Base-by-base conservation (phyloP, 306 rosid species). In the Carpinus fangiana region DNA sequence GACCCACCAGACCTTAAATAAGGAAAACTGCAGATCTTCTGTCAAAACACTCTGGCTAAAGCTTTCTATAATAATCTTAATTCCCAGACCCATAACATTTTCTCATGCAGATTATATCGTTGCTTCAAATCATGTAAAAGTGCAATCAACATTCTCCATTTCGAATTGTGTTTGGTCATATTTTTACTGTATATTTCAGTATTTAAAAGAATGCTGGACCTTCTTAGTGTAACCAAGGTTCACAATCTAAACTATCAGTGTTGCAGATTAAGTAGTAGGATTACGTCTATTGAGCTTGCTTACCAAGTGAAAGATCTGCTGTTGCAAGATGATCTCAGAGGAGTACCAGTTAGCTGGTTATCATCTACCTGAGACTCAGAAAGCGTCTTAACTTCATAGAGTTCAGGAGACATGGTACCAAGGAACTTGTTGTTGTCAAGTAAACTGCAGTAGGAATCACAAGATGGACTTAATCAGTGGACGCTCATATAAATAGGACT, bases 391-490 rank as follows among this genome's bases (percentile, higher is more conserved):
- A 82, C 83, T 51, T 87, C 79, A 53, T 85, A 54, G 64, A 74
- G 76, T 55, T 88, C 88, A 13, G 89, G 82, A 68, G 89, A 67
- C 18, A 82, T 55, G 82, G 47, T 73, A 43, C 57, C 56, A 12
- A 90, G 88, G 83, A 87, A 60, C 53, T 83, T 79, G 74, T 92
- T 92, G 70, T 88, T 84, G 82, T 90, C 97, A 66, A 92, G 87
- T 79, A 92, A 86, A 74, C 97, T 92, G 83, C 81, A 55, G 66
- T 7, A 79, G 54, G 71, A 76, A 60, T 76, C 67, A 51, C 6
- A 76, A 16, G 36, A 28, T 51, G 60, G 38, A 54, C 50, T 64
- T 38, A 31, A 31, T 31, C 3, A 54, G 67, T 72, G 53, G 70
- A 81, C 17, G 9, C 60, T 48, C 31, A 5, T 7, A 13, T 13